These are phyloP conservation scores for Grosmannia serpens DNA, from an alignment of 2,329 filamentous ascomycete species.

Conservation along the genomic window DNA sequence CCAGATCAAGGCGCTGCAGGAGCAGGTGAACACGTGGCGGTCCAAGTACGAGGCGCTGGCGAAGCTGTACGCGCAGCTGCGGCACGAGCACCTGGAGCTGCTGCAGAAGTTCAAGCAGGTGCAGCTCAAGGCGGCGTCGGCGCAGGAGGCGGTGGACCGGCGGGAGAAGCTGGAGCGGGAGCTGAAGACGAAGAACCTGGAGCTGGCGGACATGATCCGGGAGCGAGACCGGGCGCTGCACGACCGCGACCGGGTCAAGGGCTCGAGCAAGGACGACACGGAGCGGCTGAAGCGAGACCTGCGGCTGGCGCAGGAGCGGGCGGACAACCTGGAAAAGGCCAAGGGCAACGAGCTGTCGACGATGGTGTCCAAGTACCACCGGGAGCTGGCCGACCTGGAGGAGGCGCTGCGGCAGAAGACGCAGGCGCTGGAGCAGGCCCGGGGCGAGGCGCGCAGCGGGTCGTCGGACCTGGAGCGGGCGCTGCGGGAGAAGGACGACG, in stretches of 20 bases:
- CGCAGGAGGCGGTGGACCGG: slow-evolving; percentile 89
- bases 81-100: slow-evolving; percentile 88
- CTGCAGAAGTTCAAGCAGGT: slow-evolving; percentile 93
- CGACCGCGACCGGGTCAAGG: slow-evolving; percentile 78
- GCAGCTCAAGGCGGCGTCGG: slow-evolving; percentile 91
- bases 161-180: slow-evolving; percentile 93
- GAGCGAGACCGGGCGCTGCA: slow-evolving; percentile 89
- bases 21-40: slow-evolving; percentile 96
- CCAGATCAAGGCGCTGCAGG: slow-evolving; percentile 82
- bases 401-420: slow-evolving; percentile 85
- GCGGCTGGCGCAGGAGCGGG: slow-evolving; percentile 79
- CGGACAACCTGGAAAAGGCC: slow-evolving; percentile 81
- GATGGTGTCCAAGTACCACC: slow-evolving; percentile 91
- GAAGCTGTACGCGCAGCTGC: slow-evolving; percentile 92
- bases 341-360: slow-evolving; percentile 94
- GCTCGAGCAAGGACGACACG: slow-evolving; percentile 81
- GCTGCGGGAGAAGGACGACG: slow-evolving; percentile 89
- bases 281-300: slow-evolving; percentile 93
- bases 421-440: slow-evolving; percentile 71
- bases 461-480: slow-evolving; percentile 76
- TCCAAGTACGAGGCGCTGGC: slow-evolving; percentile 94
- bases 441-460: slow-evolving; percentile 65
- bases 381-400: slow-evolving; percentile 93
- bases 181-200: slow-evolving; percentile 99
- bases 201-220: slow-evolving; percentile 95